phyloP scores from a whole-genome alignment of 2,329 filamentous ascomycete species.

The Blumeriella jaapii region DNA sequence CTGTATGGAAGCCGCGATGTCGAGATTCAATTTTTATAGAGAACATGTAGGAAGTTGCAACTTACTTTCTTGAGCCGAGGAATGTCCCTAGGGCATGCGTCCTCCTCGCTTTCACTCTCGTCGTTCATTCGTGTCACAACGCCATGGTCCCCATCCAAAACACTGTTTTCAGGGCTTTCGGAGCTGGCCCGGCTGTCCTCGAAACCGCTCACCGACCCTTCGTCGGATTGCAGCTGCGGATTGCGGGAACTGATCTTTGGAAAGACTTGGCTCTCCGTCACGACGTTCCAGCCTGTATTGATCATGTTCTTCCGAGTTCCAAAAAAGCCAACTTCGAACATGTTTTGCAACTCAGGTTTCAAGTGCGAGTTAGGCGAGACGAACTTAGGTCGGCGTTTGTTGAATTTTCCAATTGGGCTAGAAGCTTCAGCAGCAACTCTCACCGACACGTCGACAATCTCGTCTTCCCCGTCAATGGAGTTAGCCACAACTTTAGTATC shows the following conservation, averaged over 20 bases:
- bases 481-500: slow-evolving; percentile 62
- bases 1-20: no score
- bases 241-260: slow-evolving; percentile 37
- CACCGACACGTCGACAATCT: slow-evolving; percentile 84
- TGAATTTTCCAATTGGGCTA: slow-evolving; percentile 9
- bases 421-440: slow-evolving; percentile 39
- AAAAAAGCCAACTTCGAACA: slow-evolving; percentile 70
- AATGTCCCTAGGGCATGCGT: slow-evolving; percentile 18
- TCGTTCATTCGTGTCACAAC: slow-evolving; percentile 43
- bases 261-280: slow-evolving; percentile 48
- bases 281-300: slow-evolving; percentile 56
- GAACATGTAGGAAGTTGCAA: no score
- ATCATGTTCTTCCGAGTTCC: slow-evolving; percentile 42
- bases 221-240: slow-evolving; percentile 17
- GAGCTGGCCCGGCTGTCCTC: slow-evolving; percentile 33
- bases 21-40: no score
- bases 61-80: no score
- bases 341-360: slow-evolving; percentile 48
- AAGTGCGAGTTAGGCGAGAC: slow-evolving; percentile 45
- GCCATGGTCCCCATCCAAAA: slow-evolving; percentile 6
- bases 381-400: slow-evolving; percentile 37
- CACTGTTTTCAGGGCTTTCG: slow-evolving; percentile 39
- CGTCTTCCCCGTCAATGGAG: slow-evolving; percentile 81
- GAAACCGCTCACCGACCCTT: slow-evolving; percentile 14
- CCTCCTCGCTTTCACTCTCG: slow-evolving; percentile 44